phyloP scores from a whole-genome alignment of 2,329 filamentous ascomycete species.

The Cercospora berteroae region DNA sequence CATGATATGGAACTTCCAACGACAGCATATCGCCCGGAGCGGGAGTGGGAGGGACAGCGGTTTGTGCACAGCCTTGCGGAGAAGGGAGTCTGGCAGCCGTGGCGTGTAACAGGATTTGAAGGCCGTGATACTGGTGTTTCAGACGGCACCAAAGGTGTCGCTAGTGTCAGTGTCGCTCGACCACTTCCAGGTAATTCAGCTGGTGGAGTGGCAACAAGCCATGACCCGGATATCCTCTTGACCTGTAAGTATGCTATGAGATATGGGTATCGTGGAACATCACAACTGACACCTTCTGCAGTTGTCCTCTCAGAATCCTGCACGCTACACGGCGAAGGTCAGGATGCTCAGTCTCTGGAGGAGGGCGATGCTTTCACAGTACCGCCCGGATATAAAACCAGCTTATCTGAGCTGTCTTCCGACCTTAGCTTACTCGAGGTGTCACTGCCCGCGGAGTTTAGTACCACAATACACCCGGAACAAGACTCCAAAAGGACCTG shows the following conservation, averaged over 20 bases:
- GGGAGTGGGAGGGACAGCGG: conserved; percentile 19
- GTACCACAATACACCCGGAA: conserved; percentile 6
- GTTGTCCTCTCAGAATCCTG: conserved; percentile 18
- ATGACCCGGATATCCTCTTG: conserved; percentile 18
- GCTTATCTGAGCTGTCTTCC: conserved; percentile 8
- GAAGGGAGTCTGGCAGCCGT: conserved; percentile 13
- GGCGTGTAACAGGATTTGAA: conserved; percentile 17
- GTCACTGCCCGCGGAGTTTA: conserved; percentile 15
- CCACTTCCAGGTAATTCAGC: background rate
- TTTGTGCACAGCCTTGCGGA: conserved; percentile 17
- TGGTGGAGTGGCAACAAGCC: conserved; percentile 5
- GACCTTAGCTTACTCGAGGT: conserved; percentile 19
- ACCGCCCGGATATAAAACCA: conserved; percentile 11
- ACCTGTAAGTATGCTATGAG: conserved; percentile 12
- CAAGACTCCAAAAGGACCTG: conserved; percentile 10
- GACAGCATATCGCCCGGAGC: background rate
- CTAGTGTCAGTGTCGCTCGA: conserved; percentile 10
- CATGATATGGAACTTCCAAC: conserved; percentile 16
- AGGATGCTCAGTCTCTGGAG: conserved; percentile 4
- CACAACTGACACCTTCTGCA: background rate
- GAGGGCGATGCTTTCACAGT: conserved; percentile 21
- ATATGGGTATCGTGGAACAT: background rate
- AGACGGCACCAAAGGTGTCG: conserved; percentile 17
- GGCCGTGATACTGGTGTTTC: conserved; percentile 15
- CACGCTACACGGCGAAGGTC: conserved; percentile 6